Percentiles rank a stretch among this genome's conserved stretches.
Evolutionary conservation across 192 early-diverging fungal species (phyloP).

Genomic region (Backusella liffmaniae): DNA sequence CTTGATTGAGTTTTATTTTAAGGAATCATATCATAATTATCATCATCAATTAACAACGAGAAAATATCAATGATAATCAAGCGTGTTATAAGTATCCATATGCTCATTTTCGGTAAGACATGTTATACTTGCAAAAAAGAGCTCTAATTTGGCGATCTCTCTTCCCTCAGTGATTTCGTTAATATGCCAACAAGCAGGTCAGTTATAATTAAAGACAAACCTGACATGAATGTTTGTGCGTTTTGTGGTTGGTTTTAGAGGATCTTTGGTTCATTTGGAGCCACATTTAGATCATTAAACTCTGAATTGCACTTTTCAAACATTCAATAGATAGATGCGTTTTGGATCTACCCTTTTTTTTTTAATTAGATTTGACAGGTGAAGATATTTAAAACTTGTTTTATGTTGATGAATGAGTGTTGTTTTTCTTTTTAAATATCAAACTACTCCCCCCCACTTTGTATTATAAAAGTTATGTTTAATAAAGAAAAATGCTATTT

Average conservation of each 20-base stretch:
- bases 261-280: neutral
- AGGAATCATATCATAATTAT: neutral
- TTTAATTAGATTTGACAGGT: too few relatives aligned
- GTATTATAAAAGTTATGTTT: neutral
- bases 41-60: neutral
- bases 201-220: neutral
- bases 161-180: neutral
- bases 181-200: neutral
- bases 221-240: neutral
- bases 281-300: too few relatives aligned
- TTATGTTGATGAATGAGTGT: too few relatives aligned
- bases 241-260: neutral
- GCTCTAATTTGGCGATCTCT: neutral
- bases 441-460: neutral
- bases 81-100: too few relatives aligned
- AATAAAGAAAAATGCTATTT: neutral
- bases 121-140: too few relatives aligned
- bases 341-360: too few relatives aligned
- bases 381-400: too few relatives aligned
- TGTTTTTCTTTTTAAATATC: too few relatives aligned
- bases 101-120: too few relatives aligned
- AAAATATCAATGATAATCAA: too few relatives aligned
- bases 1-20: neutral
- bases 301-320: too few relatives aligned
- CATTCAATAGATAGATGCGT: too few relatives aligned